Conservation (phyloP, 768 basidiomycete genomes). For the Hypholoma fasciculare region DNA sequence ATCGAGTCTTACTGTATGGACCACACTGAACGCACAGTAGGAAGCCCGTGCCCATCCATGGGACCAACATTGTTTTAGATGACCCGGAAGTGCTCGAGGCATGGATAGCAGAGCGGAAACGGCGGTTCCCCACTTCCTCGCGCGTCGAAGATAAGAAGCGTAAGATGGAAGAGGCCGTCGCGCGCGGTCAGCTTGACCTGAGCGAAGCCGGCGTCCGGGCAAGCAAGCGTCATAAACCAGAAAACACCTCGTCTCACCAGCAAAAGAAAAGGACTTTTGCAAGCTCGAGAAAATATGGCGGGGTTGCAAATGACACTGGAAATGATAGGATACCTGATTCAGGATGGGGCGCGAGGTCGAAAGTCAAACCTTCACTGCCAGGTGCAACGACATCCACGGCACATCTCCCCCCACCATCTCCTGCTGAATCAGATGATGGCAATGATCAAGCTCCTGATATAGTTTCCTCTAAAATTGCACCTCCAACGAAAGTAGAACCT, state of each 20-base stretch:
- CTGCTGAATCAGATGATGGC: conserved; percentile 21
- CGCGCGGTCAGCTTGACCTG: conserved; percentile 71
- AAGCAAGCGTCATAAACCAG: conserved; percentile 35
- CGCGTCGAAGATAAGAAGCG: conserved; percentile 80
- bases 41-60: conserved; percentile 73
- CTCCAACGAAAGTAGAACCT: neutral
- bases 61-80: conserved; percentile 75
- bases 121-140: conserved; percentile 74
- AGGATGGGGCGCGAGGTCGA: conserved; percentile 7
- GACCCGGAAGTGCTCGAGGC: conserved; percentile 78
- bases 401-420: neutral
- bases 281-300: conserved; percentile 1
- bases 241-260: neutral
- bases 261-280: neutral
- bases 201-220: conserved; percentile 41
- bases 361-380: neutral
- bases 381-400: neutral
- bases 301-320: neutral
- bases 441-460: conserved; percentile 55
- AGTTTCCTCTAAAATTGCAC: conserved; percentile 48
- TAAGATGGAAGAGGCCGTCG: conserved; percentile 74
- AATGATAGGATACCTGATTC: conserved; percentile 7
- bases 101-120: conserved; percentile 90
- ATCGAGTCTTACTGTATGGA: neutral
- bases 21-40: conserved; percentile 32